Evolutionary conservation across 2,329 filamentous ascomycete species (phyloP), one percentile per base, ranked within the genome.

Genomic region (Coniochaeta sp.): DNA sequence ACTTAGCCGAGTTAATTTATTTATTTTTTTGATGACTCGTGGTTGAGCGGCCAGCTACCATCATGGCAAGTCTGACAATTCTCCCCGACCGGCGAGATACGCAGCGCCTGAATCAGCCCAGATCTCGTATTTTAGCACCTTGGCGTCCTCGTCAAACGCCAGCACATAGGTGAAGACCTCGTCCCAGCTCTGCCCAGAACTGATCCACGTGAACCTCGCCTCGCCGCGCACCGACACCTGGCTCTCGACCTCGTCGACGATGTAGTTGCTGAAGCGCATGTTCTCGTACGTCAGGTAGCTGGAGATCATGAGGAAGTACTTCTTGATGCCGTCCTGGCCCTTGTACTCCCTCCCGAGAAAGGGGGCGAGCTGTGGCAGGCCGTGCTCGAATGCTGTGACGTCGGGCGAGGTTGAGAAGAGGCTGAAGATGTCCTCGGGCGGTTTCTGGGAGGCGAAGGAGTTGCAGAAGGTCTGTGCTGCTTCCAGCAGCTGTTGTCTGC

Each of bases 61-160:
- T 31, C 52, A 22, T 16, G 19, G n/a, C 33, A 38, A 26, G 3
- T 58, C 56, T 6, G 11, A 5, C 56, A 58, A 14, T 24, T 83
- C 47, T 75, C 89, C 62, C 73, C 87, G 61, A 82, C 85, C 40
- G 80, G 87, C 64, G 73, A 86, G 68, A 64, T 71, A 74, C 50
- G 72, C 69, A 8, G 73, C 72, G 6, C 72, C 73, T 1, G 73
- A 70, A 62, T 75, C 73, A 8, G 73, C 73, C 73, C 72, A 75
- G 26, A 75, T 62, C 61, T 75, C 72, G 58, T 73, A 75, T 34
- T 62, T 65, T 9, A 47, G 57, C 16, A 74, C 64, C 61, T 68
- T 72, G 7, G 58, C 28, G 11, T 64, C 59, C 1, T 60, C 65
- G 36, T 70, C 67, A 58, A 74, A 74, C 28, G 50, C 60, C 3